These are phyloP conservation scores for Hippophae gyantsensis DNA, from an alignment of 306 rosid species.

Conservation along the genomic window DNA sequence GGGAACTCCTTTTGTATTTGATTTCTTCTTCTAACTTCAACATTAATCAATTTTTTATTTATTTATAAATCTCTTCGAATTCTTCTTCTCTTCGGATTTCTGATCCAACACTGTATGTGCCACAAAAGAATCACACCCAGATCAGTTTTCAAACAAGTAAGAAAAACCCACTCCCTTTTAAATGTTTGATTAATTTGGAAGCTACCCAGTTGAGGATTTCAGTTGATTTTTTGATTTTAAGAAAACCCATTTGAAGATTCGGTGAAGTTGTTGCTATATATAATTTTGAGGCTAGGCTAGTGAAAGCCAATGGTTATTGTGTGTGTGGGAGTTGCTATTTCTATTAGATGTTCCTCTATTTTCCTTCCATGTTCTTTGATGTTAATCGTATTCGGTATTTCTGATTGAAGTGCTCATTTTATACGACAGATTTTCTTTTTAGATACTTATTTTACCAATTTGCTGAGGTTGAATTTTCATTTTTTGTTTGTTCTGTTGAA, in stretches of 20 bases:
- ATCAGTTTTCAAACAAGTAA: conserved; percentile 37
- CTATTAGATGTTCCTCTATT: neutral
- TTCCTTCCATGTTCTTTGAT: conserved; percentile 10
- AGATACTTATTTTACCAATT: no score
- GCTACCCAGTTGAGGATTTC: conserved; percentile 18
- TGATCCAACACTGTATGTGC: conserved; percentile 12
- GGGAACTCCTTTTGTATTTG: conserved; percentile 27
- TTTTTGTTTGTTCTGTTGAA: neutral
- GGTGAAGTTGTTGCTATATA: conserved; percentile 5
- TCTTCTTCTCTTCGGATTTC: conserved; percentile 37
- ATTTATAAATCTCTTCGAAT: conserved; percentile 8
- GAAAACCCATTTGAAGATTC: conserved; percentile 21
- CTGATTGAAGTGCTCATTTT: neutral
- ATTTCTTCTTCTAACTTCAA: conserved; percentile 25
- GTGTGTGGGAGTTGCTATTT: conserved; percentile 19
- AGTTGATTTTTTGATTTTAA: conserved; percentile 23
- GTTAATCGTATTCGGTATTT: neutral
- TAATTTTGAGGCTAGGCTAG: conserved; percentile 13
- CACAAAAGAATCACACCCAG: conserved; percentile 21
- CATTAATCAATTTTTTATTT: conserved; percentile 13
- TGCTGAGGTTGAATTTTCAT: no score
- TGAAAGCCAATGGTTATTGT: conserved; percentile 12
- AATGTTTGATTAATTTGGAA: conserved; percentile 23
- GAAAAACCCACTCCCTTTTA: conserved; percentile 7
- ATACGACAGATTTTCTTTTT: neutral